Evolutionary conservation across 2,329 filamentous ascomycete genomes (phyloP).

Genomic region (Paramyrothecium roridum): DNA sequence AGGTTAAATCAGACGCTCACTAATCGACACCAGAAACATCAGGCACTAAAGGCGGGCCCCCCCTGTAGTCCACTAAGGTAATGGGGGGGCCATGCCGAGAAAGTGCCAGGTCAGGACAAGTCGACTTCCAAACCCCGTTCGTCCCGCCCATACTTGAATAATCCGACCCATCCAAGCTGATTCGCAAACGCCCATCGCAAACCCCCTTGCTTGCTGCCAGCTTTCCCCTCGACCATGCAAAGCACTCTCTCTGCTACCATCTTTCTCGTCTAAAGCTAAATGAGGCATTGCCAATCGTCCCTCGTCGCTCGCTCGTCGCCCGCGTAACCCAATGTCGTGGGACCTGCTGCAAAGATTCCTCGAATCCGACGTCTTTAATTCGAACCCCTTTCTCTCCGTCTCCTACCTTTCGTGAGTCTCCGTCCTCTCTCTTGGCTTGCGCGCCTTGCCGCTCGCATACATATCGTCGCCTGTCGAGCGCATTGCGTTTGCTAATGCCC

Average conservation of each 20-base stretch:
- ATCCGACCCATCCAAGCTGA: not conserved
- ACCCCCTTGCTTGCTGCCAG: not conserved
- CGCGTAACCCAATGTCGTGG: conserved; percentile 65
- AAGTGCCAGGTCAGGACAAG: not conserved
- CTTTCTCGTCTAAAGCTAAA: conserved; percentile 25
- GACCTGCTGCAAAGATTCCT: conserved; percentile 87
- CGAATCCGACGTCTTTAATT: conserved; percentile 92
- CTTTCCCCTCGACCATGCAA: conserved; percentile 19
- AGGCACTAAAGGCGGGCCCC: conserved; percentile 7
- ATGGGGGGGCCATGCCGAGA: not conserved
- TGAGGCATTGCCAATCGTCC: conserved; percentile 31
- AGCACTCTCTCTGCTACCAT: conserved; percentile 13
- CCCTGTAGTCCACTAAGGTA: not conserved
- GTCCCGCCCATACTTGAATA: conserved; percentile 4
- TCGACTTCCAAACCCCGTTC: not conserved
- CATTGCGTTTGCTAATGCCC: not conserved
- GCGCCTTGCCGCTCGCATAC: too few relatives aligned
- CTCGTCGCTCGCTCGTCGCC: conserved; percentile 24
- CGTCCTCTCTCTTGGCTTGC: not conserved
- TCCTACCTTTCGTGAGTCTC: conserved; percentile 78
- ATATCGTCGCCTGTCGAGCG: not conserved
- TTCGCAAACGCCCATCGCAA: not conserved
- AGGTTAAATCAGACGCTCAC: not conserved
- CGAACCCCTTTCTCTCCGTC: conserved; percentile 83
- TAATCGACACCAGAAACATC: conserved; percentile 8